Conservation (phyloP, 1,139 yeast species). For the Suhomyces terraborum region DNA sequence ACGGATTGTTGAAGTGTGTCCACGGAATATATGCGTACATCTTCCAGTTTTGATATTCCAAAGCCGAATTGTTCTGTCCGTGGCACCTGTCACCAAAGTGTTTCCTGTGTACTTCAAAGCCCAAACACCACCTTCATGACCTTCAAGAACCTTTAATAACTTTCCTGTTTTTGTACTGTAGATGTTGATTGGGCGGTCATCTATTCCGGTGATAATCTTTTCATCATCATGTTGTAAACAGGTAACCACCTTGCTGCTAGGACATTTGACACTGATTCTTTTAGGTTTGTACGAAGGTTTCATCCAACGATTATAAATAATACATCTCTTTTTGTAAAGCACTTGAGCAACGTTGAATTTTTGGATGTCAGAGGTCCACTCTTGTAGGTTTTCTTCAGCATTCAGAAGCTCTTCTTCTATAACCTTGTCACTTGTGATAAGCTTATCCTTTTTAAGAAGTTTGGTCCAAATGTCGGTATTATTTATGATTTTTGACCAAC, state of each 20-base stretch:
- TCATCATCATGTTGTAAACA: slow-evolving; percentile 93
- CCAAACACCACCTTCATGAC: slow-evolving; percentile 99
- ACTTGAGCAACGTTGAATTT: slow-evolving; percentile 47
- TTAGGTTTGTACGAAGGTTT: slow-evolving; percentile 70
- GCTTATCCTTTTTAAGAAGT: slow-evolving; percentile 54
- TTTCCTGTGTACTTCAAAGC: slow-evolving; percentile 88
- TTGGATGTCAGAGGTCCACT: slow-evolving; percentile 30
- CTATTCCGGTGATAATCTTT: slow-evolving; percentile 90
- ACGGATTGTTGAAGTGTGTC: slow-evolving; percentile 91
- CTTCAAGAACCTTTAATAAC: slow-evolving; percentile 66
- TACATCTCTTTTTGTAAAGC: slow-evolving; percentile 64
- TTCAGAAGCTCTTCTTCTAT: slow-evolving; percentile 38
- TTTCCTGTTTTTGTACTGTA: slow-evolving; percentile 78
- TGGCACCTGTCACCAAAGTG: slow-evolving; percentile 59
- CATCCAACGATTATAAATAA: slow-evolving; percentile 82
- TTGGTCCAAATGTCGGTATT: slow-evolving; percentile 63
- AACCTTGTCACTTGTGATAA: slow-evolving; percentile 43
- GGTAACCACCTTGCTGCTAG: slow-evolving; percentile 83
- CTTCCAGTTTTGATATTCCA: slow-evolving; percentile 62
- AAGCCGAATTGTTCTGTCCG: slow-evolving; percentile 58
- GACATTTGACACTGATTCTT: slow-evolving; percentile 65
- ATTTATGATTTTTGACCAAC: slow-evolving; percentile 69
- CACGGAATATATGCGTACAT: slow-evolving; percentile 65
- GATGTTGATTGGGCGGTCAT: slow-evolving; percentile 78
- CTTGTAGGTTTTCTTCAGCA: slow-evolving; percentile 31